A percentile compares a stretch with the other conserved stretches of the same genome.
These are phyloP conservation scores for Podila minutissima DNA, from an alignment of 192 early-diverging fungal genomes.

Conservation along the genomic window DNA sequence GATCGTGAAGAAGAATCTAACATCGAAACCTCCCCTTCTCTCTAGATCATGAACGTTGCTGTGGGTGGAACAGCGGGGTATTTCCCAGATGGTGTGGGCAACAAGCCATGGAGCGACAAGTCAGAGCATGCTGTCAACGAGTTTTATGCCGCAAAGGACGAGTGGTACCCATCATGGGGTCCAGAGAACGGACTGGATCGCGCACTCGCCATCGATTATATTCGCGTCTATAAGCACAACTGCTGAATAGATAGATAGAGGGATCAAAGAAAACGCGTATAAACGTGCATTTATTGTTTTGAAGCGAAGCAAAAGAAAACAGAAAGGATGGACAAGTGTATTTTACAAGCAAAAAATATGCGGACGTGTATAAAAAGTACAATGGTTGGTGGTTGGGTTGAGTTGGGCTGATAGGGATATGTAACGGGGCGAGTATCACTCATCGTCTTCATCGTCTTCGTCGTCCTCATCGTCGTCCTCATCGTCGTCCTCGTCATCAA, in stretches of 20 bases:
- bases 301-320: no score
- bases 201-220: constrained; percentile 58
- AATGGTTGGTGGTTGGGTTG: no score
- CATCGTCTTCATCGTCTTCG: not conserved
- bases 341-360: no score
- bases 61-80: constrained; percentile 67
- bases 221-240: constrained; percentile 34
- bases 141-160: constrained; percentile 59
- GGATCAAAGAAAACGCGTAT: not conserved
- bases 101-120: constrained; percentile 67
- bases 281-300: no score
- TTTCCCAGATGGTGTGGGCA: constrained; percentile 59
- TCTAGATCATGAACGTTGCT: constrained; percentile 68
- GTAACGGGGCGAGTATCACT: not conserved
- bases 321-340: no score
- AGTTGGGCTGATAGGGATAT: no score
- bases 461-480: not conserved
- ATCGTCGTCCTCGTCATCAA: constrained; percentile 5
- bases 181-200: constrained; percentile 40
- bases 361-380: no score
- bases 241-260: not conserved
- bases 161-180: constrained; percentile 69
- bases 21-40: not conserved
- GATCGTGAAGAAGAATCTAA: not conserved
- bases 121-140: constrained; percentile 56